Evolutionary conservation across 441 rosid genomes (phyloP).

Genomic region (Eutrema salsugineum): DNA sequence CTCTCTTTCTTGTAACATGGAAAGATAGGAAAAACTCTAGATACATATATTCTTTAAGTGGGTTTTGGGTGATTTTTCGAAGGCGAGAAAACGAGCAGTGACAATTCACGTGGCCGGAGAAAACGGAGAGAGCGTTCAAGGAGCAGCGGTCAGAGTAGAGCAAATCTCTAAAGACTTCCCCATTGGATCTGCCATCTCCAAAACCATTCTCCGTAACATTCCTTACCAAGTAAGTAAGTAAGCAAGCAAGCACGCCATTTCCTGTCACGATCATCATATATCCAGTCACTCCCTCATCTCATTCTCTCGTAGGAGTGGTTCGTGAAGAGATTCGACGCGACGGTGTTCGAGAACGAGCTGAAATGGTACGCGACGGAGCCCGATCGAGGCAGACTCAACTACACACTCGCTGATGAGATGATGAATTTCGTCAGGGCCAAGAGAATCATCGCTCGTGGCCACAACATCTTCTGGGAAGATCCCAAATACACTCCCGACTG

Average conservation of each 20-base stretch:
- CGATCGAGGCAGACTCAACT: slow-evolving; percentile 54
- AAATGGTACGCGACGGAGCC: slow-evolving; percentile 91
- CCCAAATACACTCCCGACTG: slow-evolving; percentile 63
- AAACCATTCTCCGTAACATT: slow-evolving; percentile 58
- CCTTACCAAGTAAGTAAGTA: slow-evolving; percentile 82
- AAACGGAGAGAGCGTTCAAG: slow-evolving; percentile 50
- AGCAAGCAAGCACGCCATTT: slow-evolving; percentile 42
- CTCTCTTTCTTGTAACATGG: background rate
- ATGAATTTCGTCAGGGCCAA: slow-evolving; percentile 52
- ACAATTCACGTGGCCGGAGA: slow-evolving; percentile 59
- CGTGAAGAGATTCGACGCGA: slow-evolving; percentile 70
- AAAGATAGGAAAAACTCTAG: background rate
- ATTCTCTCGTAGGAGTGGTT: slow-evolving; percentile 58
- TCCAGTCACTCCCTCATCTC: too few relatives aligned
- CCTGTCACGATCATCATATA: too few relatives aligned
- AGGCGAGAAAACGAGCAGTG: slow-evolving; percentile 72
- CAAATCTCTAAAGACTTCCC: slow-evolving; percentile 81
- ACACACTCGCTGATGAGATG: slow-evolving; percentile 64
- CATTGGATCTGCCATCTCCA: slow-evolving; percentile 74
- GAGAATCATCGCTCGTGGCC: slow-evolving; percentile 64
- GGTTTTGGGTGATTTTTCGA: background rate
- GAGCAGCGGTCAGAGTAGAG: slow-evolving; percentile 42
- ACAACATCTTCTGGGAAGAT: slow-evolving; percentile 91
- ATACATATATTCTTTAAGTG: background rate
- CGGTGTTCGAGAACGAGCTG: slow-evolving; percentile 84